A percentile compares a stretch with the other conserved stretches of the same genome.
Conservation (phyloP, 1,284 basidiomycete genomes). For the Phellopilus nigrolimitatus region DNA sequence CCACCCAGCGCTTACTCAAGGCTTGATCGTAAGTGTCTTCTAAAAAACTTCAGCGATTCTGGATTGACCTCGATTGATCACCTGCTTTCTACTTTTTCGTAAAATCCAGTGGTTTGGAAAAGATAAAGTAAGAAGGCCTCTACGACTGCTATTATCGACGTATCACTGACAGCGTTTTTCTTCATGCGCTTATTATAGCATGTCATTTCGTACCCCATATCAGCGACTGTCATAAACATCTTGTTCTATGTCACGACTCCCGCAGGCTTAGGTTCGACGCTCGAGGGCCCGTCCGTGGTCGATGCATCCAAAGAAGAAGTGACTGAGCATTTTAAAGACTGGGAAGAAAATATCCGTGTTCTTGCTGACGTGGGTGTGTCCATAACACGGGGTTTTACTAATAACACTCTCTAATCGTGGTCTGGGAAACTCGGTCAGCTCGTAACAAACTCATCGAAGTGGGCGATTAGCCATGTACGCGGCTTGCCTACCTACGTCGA, state of each 20-base stretch:
- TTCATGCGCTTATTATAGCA: too few relatives aligned
- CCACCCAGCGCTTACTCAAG: constrained; percentile 6
- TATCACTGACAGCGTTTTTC: too few relatives aligned
- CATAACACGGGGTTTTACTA: not conserved
- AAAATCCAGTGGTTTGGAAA: constrained; percentile 2
- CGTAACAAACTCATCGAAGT: constrained; percentile 37
- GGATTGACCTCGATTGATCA: too few relatives aligned
- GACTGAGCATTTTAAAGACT: constrained; percentile 32
- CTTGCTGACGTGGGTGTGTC: constrained; percentile 36
- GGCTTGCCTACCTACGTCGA: constrained; percentile 36
- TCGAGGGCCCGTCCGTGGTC: too few relatives aligned
- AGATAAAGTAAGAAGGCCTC: too few relatives aligned
- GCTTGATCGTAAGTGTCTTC: constrained; percentile 35
- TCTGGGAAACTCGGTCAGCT: constrained; percentile 33
- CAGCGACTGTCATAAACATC: too few relatives aligned
- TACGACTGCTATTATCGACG: too few relatives aligned
- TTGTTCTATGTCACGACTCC: too few relatives aligned
- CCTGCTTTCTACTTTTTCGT: constrained; percentile 9
- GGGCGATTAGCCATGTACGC: constrained; percentile 40
- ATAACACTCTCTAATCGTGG: too few relatives aligned
- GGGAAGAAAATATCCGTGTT: constrained; percentile 43
- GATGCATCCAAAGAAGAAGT: constrained; percentile 41
- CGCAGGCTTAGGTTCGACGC: too few relatives aligned
- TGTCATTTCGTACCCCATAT: too few relatives aligned
- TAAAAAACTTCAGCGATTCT: too few relatives aligned